phyloP scores from a whole-genome alignment of 805 yeast genomes.

The Schizosaccharomyces japonicus region DNA sequence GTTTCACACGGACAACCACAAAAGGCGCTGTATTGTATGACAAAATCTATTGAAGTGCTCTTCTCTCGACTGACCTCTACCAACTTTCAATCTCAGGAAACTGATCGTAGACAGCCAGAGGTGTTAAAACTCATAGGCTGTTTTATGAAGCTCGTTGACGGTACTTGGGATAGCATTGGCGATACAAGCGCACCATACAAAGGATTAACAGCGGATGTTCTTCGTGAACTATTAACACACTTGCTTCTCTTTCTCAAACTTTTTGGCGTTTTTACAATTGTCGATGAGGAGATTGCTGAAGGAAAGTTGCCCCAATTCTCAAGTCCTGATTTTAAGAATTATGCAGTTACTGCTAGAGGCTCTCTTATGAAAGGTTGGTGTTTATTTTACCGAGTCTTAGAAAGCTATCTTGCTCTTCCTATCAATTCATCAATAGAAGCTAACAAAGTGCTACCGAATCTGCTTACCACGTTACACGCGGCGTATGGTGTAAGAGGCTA shows the following conservation, averaged over 20 bases:
- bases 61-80: background rate
- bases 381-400: slow-evolving; percentile 2
- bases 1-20: background rate
- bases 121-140: background rate
- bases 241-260: background rate
- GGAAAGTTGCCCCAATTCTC: background rate
- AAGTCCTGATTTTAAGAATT: background rate
- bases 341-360: slow-evolving; percentile 1
- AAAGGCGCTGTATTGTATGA: background rate
- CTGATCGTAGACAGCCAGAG: slow-evolving; percentile 3
- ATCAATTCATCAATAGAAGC: too few species aligned
- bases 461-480: slow-evolving; percentile 23
- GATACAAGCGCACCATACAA: background rate
- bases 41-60: background rate
- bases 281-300: background rate
- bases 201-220: background rate
- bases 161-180: background rate
- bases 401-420: background rate
- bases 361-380: background rate
- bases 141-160: background rate
- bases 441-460: background rate
- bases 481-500: slow-evolving; percentile 45
- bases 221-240: too few species aligned
- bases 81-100: background rate
- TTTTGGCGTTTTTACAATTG: background rate